phyloP scores from a whole-genome alignment of 805 yeast genomes.

The Kazachstania kunashirensis region DNA sequence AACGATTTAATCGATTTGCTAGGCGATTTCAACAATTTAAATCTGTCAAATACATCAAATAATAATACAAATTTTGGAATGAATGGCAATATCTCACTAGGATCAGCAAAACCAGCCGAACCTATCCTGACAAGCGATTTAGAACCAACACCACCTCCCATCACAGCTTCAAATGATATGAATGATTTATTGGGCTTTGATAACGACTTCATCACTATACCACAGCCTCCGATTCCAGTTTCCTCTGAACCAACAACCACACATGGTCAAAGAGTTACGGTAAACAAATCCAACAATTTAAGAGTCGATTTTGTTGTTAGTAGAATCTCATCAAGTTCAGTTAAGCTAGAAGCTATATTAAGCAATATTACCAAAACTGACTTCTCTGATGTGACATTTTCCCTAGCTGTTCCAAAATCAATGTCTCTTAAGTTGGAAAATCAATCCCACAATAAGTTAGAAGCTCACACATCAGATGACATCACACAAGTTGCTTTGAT shows the following conservation, averaged over 20 bases:
- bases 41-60: conserved; percentile 13
- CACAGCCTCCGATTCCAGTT: conserved; percentile 7
- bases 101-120: conserved; percentile 15
- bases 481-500: conserved; percentile 38
- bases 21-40: conserved; percentile 30
- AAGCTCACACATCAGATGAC: conserved; percentile 38
- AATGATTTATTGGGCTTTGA: conserved; percentile 2
- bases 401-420: conserved; percentile 59
- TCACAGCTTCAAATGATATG: not conserved
- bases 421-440: conserved; percentile 48
- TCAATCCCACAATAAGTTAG: conserved; percentile 45
- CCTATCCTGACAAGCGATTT: conserved; percentile 14
- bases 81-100: conserved; percentile 30
- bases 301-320: conserved; percentile 38
- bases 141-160: conserved; percentile 5
- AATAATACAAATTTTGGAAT: conserved; percentile 13
- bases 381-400: conserved; percentile 43
- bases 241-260: conserved; percentile 3
- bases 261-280: conserved; percentile 18
- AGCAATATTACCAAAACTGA: conserved; percentile 40
- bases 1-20: conserved; percentile 37
- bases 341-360: conserved; percentile 39
- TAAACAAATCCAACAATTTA: conserved; percentile 37
- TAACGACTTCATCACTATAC: not conserved
- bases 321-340: conserved; percentile 29